phyloP scores from a whole-genome alignment of 257 asterid species.

The Apocynum venetum region DNA sequence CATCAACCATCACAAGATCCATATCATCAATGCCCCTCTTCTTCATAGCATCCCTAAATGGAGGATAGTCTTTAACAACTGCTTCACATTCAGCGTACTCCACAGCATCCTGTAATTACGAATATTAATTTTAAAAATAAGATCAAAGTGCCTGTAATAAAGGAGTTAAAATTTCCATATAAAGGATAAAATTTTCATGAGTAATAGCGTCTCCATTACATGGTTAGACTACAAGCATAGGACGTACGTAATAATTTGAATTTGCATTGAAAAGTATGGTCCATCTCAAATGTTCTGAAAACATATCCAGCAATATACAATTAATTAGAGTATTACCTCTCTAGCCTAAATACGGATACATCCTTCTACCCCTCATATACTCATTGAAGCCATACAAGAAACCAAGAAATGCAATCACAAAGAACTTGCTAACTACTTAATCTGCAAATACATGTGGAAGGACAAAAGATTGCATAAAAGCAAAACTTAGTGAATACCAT shows the following conservation, averaged over 20 bases:
- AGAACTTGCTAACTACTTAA: not conserved
- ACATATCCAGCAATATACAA: not conserved
- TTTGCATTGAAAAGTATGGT: not conserved
- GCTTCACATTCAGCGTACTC: slow-evolving; percentile 99
- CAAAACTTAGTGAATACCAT: slow-evolving; percentile 47
- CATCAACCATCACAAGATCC: slow-evolving; percentile 99
- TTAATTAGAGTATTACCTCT: not conserved
- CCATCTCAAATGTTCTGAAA: not conserved
- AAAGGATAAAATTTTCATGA: not conserved
- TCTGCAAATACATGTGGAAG: not conserved
- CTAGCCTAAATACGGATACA: not conserved
- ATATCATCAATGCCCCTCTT: slow-evolving; percentile 97
- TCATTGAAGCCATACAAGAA: not conserved
- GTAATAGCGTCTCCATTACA: not conserved
- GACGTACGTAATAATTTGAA: not conserved
- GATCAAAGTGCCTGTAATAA: not conserved
- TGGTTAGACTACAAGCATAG: not conserved
- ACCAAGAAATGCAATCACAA: not conserved
- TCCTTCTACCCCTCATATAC: not conserved
- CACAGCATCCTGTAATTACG: slow-evolving; percentile 66
- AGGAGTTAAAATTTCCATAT: not conserved
- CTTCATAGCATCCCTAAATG: slow-evolving; percentile 94
- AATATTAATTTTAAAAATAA: slow-evolving; percentile 6
- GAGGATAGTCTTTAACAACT: slow-evolving; percentile 81
- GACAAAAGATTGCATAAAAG: not conserved